Evolutionary conservation across 2,329 filamentous ascomycete genomes (phyloP).

Genomic region (Alternaria atra): DNA sequence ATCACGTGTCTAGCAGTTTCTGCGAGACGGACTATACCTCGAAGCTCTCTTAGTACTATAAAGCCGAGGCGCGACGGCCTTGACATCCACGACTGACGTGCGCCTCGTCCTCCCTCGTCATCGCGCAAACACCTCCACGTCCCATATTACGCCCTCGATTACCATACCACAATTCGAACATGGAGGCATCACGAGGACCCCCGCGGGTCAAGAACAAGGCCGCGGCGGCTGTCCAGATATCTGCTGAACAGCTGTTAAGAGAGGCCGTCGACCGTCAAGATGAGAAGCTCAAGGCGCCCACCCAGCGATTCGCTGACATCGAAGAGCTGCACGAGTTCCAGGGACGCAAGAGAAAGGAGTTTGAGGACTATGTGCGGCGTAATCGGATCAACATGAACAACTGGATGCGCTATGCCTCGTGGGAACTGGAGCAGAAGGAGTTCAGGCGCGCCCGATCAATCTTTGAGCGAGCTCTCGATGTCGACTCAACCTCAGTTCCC

Average conservation of each 20-base stretch:
- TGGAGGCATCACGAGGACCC: conserved; percentile 89
- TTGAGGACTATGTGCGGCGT: conserved; percentile 95
- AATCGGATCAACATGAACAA: conserved; percentile 98
- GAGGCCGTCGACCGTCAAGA: conserved; percentile 98
- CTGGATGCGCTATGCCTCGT: conserved; percentile 97
- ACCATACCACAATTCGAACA: conserved; percentile 54
- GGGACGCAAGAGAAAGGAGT: conserved; percentile 93
- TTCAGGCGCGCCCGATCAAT: conserved; percentile 89
- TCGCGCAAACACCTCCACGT: not conserved
- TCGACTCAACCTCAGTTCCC: conserved; percentile 84
- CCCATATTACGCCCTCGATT: not conserved
- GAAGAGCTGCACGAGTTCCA: conserved; percentile 99
- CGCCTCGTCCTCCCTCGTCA: not conserved
- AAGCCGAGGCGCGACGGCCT: conserved; percentile 10
- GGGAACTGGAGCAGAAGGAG: conserved; percentile 98
- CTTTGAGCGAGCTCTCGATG: conserved; percentile 93
- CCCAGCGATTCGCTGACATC: conserved; percentile 92
- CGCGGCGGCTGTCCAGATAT: conserved; percentile 82
- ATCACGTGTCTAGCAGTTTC: conserved; percentile 12
- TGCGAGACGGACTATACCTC: conserved; percentile 11
- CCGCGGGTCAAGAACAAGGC: conserved; percentile 99
- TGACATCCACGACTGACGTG: conserved; percentile 4
- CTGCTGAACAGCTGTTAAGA: conserved; percentile 93
- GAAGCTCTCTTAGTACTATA: conserved; percentile 12
- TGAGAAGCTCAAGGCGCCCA: conserved; percentile 84